Conservation (phyloP, 352 stramenopile species). For the Pythium insidiosum region DNA sequence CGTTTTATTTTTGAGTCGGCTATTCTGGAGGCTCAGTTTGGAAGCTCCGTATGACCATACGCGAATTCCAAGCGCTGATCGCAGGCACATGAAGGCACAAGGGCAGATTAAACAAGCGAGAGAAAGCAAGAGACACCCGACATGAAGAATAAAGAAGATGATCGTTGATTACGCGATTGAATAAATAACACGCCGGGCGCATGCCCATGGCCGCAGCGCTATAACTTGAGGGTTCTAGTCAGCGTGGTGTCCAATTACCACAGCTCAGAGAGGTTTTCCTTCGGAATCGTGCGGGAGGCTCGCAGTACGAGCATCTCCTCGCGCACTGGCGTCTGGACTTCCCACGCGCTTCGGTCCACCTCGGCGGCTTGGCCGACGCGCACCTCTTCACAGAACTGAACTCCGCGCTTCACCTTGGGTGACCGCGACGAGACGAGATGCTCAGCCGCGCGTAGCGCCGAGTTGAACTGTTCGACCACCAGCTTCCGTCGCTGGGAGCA, state of each 20-base stretch:
- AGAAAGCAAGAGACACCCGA: no score
- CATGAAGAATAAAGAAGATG: no score
- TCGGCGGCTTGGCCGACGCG: conserved; percentile 36
- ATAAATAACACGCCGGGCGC: conserved; percentile 4
- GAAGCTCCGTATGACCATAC: no score
- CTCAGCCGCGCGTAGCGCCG: conserved; percentile 19
- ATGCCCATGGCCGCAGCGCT: no score
- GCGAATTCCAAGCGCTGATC: no score
- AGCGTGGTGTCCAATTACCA: conserved; percentile 26
- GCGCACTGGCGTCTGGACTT: conserved; percentile 35
- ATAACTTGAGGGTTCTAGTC: conserved; percentile 1
- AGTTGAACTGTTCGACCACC: conserved; percentile 56
- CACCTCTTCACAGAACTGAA: conserved; percentile 58
- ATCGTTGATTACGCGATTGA: conserved; percentile 2
- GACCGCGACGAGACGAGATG: conserved; percentile 9
- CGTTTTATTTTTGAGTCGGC: no score
- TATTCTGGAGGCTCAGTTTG: no score
- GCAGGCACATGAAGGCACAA: no score
- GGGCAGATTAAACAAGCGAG: no score
- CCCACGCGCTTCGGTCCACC: conserved; percentile 53
- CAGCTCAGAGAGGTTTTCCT: conserved; percentile 71
- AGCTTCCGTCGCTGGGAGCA: conserved; percentile 51
- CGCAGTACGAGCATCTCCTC: conserved; percentile 78
- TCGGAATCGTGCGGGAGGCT: conserved; percentile 58
- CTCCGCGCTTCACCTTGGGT: conserved; percentile 11